These are phyloP conservation scores for Zanthoxylum bungeanum DNA, from an alignment of 345 rosid genomes.

Conservation along the genomic window DNA sequence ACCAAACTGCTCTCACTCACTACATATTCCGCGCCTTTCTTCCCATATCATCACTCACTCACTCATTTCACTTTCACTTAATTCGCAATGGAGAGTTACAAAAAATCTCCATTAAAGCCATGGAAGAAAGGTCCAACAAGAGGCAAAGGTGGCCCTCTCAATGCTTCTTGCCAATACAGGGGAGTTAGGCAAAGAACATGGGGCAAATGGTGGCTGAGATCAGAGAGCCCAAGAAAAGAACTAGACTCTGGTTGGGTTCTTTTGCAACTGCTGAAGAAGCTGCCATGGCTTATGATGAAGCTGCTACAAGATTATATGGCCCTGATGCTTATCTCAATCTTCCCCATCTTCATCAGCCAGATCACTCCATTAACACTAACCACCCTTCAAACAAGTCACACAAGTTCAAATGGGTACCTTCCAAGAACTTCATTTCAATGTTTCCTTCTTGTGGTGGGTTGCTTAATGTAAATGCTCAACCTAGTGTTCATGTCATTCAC, in stretches of 20 bases:
- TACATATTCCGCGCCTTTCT: slow-evolving; percentile 44
- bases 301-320: slow-evolving; percentile 72
- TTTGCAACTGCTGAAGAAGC: slow-evolving; percentile 94
- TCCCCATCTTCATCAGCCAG: slow-evolving; percentile 87
- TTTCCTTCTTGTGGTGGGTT: slow-evolving; percentile 79
- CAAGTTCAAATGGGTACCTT: slow-evolving; percentile 79
- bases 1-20: slow-evolving; percentile 31
- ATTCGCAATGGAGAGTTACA: slow-evolving; percentile 35
- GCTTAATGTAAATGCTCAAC: slow-evolving; percentile 84
- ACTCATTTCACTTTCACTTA: background rate
- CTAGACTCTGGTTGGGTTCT: slow-evolving; percentile 87
- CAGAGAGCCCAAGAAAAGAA: slow-evolving; percentile 88
- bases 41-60: slow-evolving; percentile 4
- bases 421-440: slow-evolving; percentile 78
- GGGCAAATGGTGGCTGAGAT: slow-evolving; percentile 99
- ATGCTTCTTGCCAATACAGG: slow-evolving; percentile 74
- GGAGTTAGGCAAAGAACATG: slow-evolving; percentile 94
- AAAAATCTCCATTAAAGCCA: slow-evolving; percentile 62
- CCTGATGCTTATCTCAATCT: slow-evolving; percentile 83
- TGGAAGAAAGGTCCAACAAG: slow-evolving; percentile 94
- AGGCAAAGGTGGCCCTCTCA: slow-evolving; percentile 93
- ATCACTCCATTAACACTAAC: background rate
- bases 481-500: slow-evolving; percentile 79
- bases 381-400: slow-evolving; percentile 22
- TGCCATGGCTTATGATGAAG: slow-evolving; percentile 92